Percentiles rank a stretch among this genome's conserved stretches.
Evolutionary conservation across 2,329 filamentous ascomycete genomes (phyloP).

Genomic region (Neofusicoccum umdonicola): DNA sequence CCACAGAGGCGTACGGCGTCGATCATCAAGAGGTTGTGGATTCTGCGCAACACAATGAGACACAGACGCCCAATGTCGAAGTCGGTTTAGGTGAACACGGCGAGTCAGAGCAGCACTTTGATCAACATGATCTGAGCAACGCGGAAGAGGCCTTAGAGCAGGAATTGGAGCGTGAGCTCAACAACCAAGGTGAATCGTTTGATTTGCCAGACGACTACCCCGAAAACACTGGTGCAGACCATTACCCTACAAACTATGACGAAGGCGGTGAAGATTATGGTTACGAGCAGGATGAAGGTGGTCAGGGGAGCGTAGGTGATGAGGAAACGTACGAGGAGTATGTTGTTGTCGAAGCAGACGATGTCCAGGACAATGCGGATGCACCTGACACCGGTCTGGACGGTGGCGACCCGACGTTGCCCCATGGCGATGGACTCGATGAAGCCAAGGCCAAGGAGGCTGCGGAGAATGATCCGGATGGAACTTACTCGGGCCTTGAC

Average conservation of each 20-base stretch:
- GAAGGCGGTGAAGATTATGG: not conserved
- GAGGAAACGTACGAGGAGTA: not conserved
- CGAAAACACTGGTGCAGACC: not conserved
- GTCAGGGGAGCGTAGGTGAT: not conserved
- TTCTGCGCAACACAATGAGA: not conserved
- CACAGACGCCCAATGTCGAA: not conserved
- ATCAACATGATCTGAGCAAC: not conserved
- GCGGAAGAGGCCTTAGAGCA: not conserved
- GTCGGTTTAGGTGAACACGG: not conserved
- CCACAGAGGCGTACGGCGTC: not conserved
- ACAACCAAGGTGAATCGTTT: not conserved
- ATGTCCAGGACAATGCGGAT: not conserved
- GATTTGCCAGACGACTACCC: not conserved
- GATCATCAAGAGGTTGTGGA: not conserved
- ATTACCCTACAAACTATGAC: not conserved
- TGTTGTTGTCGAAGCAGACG: conserved; percentile 7
- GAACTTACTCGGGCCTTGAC: conserved; percentile 14
- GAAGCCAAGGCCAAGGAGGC: conserved; percentile 11
- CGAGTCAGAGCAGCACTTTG: not conserved
- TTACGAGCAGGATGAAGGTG: not conserved
- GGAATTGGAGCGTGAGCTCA: conserved; percentile 4
- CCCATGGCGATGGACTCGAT: conserved; percentile 5
- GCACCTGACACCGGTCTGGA: not conserved
- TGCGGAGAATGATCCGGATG: conserved; percentile 15
- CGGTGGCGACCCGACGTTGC: not conserved